Conservation (phyloP, 768 basidiomycete genomes). For the Kwoniella sp. region DNA sequence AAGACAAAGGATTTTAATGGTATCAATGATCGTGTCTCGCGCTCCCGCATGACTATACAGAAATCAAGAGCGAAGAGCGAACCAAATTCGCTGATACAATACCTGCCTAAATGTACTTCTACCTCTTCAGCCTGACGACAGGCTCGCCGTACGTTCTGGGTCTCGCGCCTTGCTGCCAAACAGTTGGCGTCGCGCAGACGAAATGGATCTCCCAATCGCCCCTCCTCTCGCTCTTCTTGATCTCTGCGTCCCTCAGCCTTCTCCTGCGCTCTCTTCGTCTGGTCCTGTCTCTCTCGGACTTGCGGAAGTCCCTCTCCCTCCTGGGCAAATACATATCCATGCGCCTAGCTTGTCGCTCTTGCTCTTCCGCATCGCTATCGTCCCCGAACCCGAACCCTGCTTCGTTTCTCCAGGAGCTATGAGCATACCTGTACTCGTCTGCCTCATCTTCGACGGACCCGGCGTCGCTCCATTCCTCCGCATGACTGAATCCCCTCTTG, state of each 20-base stretch:
- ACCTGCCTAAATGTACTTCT: neutral
- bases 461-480: constrained; percentile 39
- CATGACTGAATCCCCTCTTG: constrained; percentile 25
- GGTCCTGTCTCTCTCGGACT: constrained; percentile 30
- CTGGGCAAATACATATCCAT: constrained; percentile 46
- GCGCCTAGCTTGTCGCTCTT: constrained; percentile 29
- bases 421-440: constrained; percentile 15
- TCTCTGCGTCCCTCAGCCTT: constrained; percentile 13
- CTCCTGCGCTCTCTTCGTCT: constrained; percentile 34
- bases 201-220: constrained; percentile 51
- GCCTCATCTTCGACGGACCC: constrained; percentile 30
- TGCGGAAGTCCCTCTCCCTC: constrained; percentile 35
- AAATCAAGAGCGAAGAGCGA: no score
- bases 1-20: no score
- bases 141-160: constrained; percentile 51
- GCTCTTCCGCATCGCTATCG: constrained; percentile 21
- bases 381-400: neutral
- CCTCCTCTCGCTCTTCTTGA: constrained; percentile 17
- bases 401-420: neutral
- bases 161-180: constrained; percentile 46
- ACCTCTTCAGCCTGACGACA: constrained; percentile 28
- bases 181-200: constrained; percentile 38
- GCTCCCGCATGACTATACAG: no score
- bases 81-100: neutral
- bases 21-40: no score